These are phyloP conservation scores for Phytophthora quininea DNA, from an alignment of 352 stramenopile genomes.

Conservation along the genomic window DNA sequence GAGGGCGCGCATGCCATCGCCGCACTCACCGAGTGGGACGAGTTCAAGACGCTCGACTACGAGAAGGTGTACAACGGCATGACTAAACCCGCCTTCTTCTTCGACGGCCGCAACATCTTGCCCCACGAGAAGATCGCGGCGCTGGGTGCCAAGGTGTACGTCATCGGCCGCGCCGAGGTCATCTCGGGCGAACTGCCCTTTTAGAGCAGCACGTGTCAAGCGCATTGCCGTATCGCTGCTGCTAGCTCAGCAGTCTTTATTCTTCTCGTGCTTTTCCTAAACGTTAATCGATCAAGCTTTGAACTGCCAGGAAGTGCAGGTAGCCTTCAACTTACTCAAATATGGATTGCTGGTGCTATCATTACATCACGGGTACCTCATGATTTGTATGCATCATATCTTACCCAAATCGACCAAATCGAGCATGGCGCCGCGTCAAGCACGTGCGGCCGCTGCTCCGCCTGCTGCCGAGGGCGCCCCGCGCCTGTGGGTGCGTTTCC, in stretches of 20 bases:
- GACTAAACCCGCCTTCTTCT: constrained; percentile 99
- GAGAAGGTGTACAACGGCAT: constrained; percentile 95
- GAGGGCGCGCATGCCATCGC: constrained; percentile 93
- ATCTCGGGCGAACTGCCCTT: constrained; percentile 72
- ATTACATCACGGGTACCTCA: not conserved
- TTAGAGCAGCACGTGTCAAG: constrained; percentile 32
- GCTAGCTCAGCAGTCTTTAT: constrained; percentile 13
- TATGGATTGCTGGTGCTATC: not conserved
- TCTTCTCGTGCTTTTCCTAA: constrained; percentile 28
- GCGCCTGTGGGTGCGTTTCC: constrained; percentile 55
- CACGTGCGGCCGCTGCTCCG: not conserved
- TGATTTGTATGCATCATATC: not conserved
- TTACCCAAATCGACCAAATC: not conserved
- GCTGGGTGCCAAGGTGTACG: constrained; percentile 99
- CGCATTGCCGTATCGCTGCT: constrained; percentile 4
- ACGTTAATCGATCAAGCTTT: constrained; percentile 31
- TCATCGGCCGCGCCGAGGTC: constrained; percentile 90
- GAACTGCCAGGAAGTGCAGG: not conserved
- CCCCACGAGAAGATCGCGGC: constrained; percentile 93
- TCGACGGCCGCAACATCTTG: constrained; percentile 98
- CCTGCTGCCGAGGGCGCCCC: not conserved
- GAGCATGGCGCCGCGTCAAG: not conserved
- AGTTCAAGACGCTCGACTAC: constrained; percentile 99
- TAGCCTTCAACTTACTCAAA: not conserved
- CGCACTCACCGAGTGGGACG: constrained; percentile 99